Conservation (phyloP, 1,139 yeast species). For the Sugiyamaella neomexicana region DNA sequence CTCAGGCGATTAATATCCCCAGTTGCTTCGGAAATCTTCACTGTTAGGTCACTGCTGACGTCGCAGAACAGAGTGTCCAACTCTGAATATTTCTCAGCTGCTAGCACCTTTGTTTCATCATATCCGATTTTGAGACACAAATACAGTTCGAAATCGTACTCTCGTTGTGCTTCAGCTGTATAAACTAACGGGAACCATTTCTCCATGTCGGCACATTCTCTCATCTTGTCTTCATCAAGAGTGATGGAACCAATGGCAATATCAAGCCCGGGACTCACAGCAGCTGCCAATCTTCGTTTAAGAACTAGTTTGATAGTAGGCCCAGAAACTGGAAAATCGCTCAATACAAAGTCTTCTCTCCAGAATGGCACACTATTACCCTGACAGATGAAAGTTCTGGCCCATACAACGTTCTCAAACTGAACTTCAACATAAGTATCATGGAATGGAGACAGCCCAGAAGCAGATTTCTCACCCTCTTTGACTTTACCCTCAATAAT, state of each 20-base stretch:
- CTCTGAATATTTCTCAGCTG: slow-evolving; percentile 57
- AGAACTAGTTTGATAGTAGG: slow-evolving; percentile 30
- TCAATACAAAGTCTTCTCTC: slow-evolving; percentile 58
- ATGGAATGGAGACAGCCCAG: slow-evolving; percentile 24
- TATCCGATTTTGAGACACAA: slow-evolving; percentile 55
- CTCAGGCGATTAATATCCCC: slow-evolving; percentile 46
- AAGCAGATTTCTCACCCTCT: slow-evolving; percentile 11
- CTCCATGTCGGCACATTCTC: slow-evolving; percentile 25
- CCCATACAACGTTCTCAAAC: slow-evolving; percentile 58
- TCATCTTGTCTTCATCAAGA: slow-evolving; percentile 23
- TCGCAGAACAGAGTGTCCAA: slow-evolving; percentile 46
- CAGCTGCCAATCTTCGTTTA: slow-evolving; percentile 28
- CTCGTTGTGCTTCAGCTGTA: slow-evolving; percentile 18
- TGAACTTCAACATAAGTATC: slow-evolving; percentile 53
- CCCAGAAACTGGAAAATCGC: slow-evolving; percentile 34
- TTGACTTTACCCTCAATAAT: slow-evolving; percentile 66
- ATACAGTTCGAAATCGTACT: slow-evolving; percentile 46
- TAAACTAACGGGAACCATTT: slow-evolving; percentile 28
- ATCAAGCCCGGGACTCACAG: slow-evolving; percentile 37
- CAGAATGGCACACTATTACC: slow-evolving; percentile 50
- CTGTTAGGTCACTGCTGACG: slow-evolving; percentile 27
- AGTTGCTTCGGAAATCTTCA: slow-evolving; percentile 47
- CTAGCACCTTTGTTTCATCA: slow-evolving; percentile 59
- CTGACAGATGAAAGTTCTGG: slow-evolving; percentile 52
- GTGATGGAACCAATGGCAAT: slow-evolving; percentile 36